phyloP scores from a whole-genome alignment of 306 rosid genomes.

The Citrullus mucosospermus region DNA sequence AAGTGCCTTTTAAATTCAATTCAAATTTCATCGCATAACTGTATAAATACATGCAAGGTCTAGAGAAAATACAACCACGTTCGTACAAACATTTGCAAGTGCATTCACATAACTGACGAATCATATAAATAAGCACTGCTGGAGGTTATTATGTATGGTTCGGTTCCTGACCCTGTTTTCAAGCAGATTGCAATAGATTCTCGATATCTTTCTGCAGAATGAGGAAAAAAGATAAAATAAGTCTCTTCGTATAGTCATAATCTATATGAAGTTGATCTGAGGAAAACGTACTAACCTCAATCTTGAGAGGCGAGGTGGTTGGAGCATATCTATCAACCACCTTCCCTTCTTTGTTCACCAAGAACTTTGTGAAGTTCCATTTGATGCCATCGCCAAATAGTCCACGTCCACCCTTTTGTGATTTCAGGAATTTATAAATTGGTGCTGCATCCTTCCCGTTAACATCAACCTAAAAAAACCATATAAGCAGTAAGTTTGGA shows the following conservation, averaged over 20 bases:
- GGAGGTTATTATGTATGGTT: background rate
- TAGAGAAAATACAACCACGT: background rate
- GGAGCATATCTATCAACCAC: slow-evolving; percentile 89
- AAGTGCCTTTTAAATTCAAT: background rate
- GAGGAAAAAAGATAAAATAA: slow-evolving; percentile 10
- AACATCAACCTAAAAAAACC: slow-evolving; percentile 46
- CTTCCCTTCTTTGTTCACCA: slow-evolving; percentile 68
- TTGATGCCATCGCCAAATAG: slow-evolving; percentile 74
- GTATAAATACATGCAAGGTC: background rate
- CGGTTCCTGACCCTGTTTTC: slow-evolving; percentile 20
- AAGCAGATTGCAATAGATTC: slow-evolving; percentile 48
- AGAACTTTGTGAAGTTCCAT: slow-evolving; percentile 94
- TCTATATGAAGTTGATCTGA: background rate
- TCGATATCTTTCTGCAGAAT: slow-evolving; percentile 69
- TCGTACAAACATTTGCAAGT: background rate
- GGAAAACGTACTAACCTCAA: slow-evolving; percentile 44
- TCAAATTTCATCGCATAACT: background rate
- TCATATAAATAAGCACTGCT: background rate
- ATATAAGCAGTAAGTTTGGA: background rate
- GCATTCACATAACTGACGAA: background rate
- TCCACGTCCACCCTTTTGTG: slow-evolving; percentile 63
- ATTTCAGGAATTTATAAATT: slow-evolving; percentile 57
- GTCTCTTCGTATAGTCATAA: background rate
- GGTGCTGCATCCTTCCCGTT: slow-evolving; percentile 70
- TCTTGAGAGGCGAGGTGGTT: slow-evolving; percentile 65